These are phyloP conservation scores for Saururus chinensis DNA, from an alignment of 164 flowering plant genomes.

Conservation along the genomic window DNA sequence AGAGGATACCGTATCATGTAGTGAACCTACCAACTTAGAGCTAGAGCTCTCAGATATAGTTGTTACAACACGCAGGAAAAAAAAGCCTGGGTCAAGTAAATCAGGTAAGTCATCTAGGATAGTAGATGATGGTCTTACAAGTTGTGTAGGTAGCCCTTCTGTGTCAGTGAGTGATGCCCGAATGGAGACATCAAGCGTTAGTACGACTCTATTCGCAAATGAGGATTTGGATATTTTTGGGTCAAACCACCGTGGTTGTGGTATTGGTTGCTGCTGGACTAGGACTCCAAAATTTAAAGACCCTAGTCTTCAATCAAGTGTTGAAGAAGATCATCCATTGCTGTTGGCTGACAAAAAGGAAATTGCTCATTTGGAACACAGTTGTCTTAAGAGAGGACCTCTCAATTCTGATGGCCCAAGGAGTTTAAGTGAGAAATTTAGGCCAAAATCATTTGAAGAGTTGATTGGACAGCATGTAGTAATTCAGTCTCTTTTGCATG, in stretches of 20 bases:
- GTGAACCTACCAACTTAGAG: constrained; percentile 24
- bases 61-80: constrained; percentile 6
- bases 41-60: constrained; percentile 11
- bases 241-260: constrained; percentile 39
- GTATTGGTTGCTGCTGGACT: constrained; percentile 73
- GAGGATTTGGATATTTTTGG: constrained; percentile 30
- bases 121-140: constrained; percentile 27
- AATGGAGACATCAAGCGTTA: constrained; percentile 28
- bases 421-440: constrained; percentile 62
- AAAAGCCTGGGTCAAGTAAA: constrained; percentile 18
- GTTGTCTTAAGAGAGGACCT: constrained; percentile 20
- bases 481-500: constrained; percentile 47
- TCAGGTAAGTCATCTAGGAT: constrained; percentile 18
- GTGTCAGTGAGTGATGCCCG: constrained; percentile 26
- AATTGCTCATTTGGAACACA: constrained; percentile 16
- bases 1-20: constrained; percentile 33
- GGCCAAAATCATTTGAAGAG: constrained; percentile 66
- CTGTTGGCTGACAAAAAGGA: constrained; percentile 29
- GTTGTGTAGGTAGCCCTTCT: constrained; percentile 43
- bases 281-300: constrained; percentile 52
- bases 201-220: constrained; percentile 27
- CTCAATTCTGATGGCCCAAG: constrained; percentile 45
- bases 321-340: constrained; percentile 48
- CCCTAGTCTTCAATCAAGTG: constrained; percentile 31
- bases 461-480: constrained; percentile 77